Evolutionary conservation across 495 filamentous ascomycete genomes (phyloP).

Genomic region (Pyronema omphalodes): DNA sequence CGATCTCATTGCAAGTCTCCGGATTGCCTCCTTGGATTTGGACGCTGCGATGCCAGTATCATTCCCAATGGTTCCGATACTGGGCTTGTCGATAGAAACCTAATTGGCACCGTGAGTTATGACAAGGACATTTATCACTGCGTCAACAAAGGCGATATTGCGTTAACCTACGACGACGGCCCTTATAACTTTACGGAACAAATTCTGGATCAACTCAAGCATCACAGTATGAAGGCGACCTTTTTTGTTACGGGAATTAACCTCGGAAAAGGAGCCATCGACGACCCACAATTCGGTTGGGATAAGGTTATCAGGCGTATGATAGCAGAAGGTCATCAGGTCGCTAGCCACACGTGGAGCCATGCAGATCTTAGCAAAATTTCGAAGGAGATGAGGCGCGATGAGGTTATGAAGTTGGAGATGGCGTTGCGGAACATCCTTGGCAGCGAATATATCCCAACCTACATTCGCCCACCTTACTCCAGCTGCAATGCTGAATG

Average conservation of each 20-base stretch:
- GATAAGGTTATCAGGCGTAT: constrained; percentile 48
- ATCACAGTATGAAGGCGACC: constrained; percentile 49
- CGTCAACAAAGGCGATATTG: constrained; percentile 38
- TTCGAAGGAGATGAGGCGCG: constrained; percentile 35
- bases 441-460: constrained; percentile 49
- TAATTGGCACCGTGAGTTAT: constrained; percentile 34
- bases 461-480: constrained; percentile 42
- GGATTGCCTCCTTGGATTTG: constrained; percentile 40
- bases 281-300: constrained; percentile 38
- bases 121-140: constrained; percentile 43
- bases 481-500: constrained; percentile 37
- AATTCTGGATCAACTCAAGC: constrained; percentile 47
- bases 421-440: constrained; percentile 62
- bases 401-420: constrained; percentile 60
- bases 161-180: constrained; percentile 57
- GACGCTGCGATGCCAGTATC: constrained; percentile 38
- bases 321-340: constrained; percentile 54
- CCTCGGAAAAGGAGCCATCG: constrained; percentile 50
- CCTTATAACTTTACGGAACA: constrained; percentile 50
- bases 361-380: constrained; percentile 51
- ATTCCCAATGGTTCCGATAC: constrained; percentile 38
- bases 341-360: constrained; percentile 74
- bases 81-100: constrained; percentile 30
- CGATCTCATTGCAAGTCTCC: constrained; percentile 37
- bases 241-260: constrained; percentile 68